phyloP scores from a whole-genome alignment of 352 stramenopile species.

The Globisporangium solare region DNA sequence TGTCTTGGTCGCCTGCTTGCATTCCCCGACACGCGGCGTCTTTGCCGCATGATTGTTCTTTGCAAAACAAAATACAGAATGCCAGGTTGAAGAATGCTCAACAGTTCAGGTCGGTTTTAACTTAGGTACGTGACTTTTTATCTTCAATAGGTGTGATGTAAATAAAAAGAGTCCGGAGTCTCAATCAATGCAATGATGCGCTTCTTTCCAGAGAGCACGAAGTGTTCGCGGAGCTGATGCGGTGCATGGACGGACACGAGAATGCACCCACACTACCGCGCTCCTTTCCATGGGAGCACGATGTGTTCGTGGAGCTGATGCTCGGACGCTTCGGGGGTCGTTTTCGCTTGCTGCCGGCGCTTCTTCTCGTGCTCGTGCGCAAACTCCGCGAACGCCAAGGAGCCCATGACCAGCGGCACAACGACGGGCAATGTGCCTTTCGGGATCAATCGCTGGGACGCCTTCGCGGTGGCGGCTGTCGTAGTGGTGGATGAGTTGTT shows the following conservation, averaged over 20 bases:
- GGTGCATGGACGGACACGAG: not conserved
- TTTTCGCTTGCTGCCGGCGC: slow-evolving; percentile 4
- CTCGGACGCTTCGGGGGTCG: slow-evolving; percentile 1
- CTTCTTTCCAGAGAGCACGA: too few species aligned
- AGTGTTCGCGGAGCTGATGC: too few species aligned
- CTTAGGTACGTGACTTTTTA: too few species aligned
- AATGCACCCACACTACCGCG: not conserved
- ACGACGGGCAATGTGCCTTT: slow-evolving; percentile 8
- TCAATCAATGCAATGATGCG: too few species aligned
- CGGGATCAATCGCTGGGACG: slow-evolving; percentile 3
- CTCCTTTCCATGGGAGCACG: slow-evolving; percentile 14
- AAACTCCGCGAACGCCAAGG: slow-evolving; percentile 11
- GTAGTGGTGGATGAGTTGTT: not conserved
- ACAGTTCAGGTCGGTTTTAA: too few species aligned
- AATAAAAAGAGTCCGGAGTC: too few species aligned
- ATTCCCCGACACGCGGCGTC: too few species aligned
- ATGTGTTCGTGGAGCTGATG: slow-evolving; percentile 7
- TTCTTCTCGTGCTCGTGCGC: slow-evolving; percentile 8
- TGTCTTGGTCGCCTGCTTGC: too few species aligned
- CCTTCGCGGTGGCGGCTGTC: not conserved
- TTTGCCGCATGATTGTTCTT: too few species aligned
- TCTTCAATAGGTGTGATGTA: too few species aligned
- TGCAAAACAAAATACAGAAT: too few species aligned
- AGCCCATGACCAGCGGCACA: slow-evolving; percentile 10
- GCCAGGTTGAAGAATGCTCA: too few species aligned